phyloP scores from a whole-genome alignment of 129 eudicot genomes.

The Flaveria linearis region DNA sequence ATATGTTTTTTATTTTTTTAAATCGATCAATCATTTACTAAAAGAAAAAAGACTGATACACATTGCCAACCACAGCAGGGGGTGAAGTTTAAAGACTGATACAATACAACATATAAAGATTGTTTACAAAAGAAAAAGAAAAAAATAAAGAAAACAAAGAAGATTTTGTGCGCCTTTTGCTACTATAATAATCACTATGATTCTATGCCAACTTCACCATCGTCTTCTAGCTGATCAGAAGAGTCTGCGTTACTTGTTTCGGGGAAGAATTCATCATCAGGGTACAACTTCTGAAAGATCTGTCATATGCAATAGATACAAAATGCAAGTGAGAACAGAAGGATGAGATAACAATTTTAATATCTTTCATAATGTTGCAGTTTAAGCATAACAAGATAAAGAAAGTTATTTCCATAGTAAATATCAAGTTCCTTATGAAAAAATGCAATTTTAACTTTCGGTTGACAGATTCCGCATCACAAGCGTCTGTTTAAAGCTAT shows the following conservation, averaged over 20 bases:
- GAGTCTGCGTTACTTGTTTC: slow-evolving; percentile 41
- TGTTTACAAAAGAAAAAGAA: not conserved
- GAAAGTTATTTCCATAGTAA: not conserved
- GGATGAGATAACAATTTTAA: not conserved
- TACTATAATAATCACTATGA: slow-evolving; percentile 13
- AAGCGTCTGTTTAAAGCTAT: not conserved
- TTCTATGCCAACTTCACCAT: slow-evolving; percentile 38
- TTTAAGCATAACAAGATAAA: slow-evolving; percentile 20
- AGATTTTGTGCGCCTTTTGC: not conserved
- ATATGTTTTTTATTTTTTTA: too few species aligned
- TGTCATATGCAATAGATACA: slow-evolving; percentile 30
- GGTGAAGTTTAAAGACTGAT: slow-evolving; percentile 6
- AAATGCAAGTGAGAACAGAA: not conserved
- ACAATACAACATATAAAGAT: slow-evolving; percentile 20
- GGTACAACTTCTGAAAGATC: slow-evolving; percentile 67
- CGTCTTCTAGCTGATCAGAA: slow-evolving; percentile 50
- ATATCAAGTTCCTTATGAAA: not conserved
- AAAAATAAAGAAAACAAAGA: not conserved
- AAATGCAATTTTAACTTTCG: not conserved
- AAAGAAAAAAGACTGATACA: not conserved
- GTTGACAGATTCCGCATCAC: not conserved
- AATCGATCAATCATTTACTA: too few species aligned
- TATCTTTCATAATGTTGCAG: not conserved
- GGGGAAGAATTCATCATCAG: slow-evolving; percentile 71
- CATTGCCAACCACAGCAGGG: slow-evolving; percentile 2